Conservation (phyloP, 1,139 yeast genomes). For the Kodamaea arcana region DNA sequence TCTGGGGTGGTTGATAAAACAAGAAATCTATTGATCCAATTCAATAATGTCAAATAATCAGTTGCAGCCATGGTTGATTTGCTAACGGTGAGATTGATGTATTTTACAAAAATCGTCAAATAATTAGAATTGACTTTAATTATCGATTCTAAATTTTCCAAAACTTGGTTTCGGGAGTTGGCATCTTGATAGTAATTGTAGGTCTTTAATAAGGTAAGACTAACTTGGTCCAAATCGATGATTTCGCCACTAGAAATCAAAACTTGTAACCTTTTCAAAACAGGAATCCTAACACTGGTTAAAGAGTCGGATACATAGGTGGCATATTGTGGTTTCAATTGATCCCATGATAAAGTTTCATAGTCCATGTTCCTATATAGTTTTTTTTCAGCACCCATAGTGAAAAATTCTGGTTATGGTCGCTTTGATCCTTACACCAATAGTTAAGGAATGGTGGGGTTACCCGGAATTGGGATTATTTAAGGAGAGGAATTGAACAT, state of each 20-base stretch:
- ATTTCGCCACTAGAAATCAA: constrained; percentile 13
- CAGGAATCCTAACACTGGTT: constrained; percentile 30
- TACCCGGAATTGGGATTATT: not conserved
- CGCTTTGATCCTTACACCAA: not conserved
- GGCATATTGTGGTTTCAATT: constrained; percentile 20
- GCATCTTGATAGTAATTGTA: constrained; percentile 50
- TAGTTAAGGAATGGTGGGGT: not conserved
- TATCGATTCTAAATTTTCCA: constrained; percentile 32
- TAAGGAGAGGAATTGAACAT: too few species aligned
- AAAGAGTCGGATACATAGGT: constrained; percentile 30
- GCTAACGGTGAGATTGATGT: constrained; percentile 30
- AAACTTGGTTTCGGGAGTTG: constrained; percentile 41
- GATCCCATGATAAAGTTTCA: constrained; percentile 19
- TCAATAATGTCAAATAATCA: constrained; percentile 52
- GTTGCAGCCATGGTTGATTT: constrained; percentile 43
- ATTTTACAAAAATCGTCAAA: constrained; percentile 32
- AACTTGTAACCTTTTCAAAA: constrained; percentile 17
- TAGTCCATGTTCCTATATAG: constrained; percentile 1
- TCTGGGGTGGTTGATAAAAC: constrained; percentile 15
- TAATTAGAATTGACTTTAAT: constrained; percentile 28
- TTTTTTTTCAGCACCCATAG: constrained; percentile 5
- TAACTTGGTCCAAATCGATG: constrained; percentile 19
- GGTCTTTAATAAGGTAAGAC: constrained; percentile 36
- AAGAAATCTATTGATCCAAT: constrained; percentile 46
- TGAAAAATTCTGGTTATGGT: constrained; percentile 14